Conservation (phyloP, 805 yeast species). For the Ogataea methylovora region DNA sequence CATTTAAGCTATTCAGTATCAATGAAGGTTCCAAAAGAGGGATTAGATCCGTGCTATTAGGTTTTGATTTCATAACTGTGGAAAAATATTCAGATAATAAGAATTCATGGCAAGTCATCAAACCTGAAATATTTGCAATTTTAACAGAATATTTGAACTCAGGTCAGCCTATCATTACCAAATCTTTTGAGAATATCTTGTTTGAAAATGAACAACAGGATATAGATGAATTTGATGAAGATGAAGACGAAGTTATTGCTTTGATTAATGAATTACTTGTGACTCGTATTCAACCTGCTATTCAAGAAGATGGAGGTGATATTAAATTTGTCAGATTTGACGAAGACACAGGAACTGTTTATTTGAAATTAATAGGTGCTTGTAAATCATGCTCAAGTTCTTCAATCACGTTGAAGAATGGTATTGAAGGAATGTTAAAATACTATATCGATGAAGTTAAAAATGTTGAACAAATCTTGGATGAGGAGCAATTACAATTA, state of each 20-base stretch:
- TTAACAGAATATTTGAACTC: constrained; percentile 48
- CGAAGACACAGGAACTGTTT: constrained; percentile 81
- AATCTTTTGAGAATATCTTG: constrained; percentile 20
- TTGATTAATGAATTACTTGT: constrained; percentile 90
- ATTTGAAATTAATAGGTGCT: constrained; percentile 87
- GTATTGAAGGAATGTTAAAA: constrained; percentile 94
- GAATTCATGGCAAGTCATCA: constrained; percentile 47
- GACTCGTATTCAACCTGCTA: constrained; percentile 94
- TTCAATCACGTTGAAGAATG: constrained; percentile 87
- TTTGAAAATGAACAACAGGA: constrained; percentile 23
- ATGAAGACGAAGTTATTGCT: constrained; percentile 72
- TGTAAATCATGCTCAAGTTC: constrained; percentile 90
- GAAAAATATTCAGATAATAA: constrained; percentile 39
- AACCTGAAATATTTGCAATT: constrained; percentile 59
- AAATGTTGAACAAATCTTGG: constrained; percentile 81
- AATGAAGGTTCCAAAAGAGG: constrained; percentile 42
- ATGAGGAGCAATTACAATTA: constrained; percentile 57
- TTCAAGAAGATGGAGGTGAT: constrained; percentile 98
- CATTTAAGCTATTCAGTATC: constrained; percentile 61
- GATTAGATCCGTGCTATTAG: constrained; percentile 68
- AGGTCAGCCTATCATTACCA: constrained; percentile 47
- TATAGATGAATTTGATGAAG: constrained; percentile 35
- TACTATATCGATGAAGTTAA: constrained; percentile 95
- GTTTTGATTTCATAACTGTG: constrained; percentile 76
- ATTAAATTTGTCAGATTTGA: constrained; percentile 83